These are phyloP conservation scores for Torulaspora quercuum DNA, from an alignment of 805 yeast genomes.

Conservation along the genomic window DNA sequence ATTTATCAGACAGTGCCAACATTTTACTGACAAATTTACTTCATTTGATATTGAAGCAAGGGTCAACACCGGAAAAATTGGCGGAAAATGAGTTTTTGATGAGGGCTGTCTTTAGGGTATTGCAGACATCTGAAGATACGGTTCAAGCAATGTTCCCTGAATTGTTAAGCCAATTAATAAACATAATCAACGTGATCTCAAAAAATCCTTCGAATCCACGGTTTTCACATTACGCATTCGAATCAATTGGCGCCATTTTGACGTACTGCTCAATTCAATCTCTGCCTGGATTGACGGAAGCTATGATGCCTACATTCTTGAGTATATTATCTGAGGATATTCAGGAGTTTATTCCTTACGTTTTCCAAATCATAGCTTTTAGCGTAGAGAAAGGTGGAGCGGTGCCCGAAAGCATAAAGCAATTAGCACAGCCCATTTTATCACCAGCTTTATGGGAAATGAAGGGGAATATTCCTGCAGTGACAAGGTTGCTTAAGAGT, in stretches of 20 bases:
- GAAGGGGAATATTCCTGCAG: slow-evolving; percentile 90
- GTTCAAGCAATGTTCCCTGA: slow-evolving; percentile 47
- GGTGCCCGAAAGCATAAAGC: slow-evolving; percentile 63
- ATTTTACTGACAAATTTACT: slow-evolving; percentile 65
- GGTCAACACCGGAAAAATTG: slow-evolving; percentile 76
- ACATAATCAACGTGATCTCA: slow-evolving; percentile 65
- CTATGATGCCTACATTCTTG: slow-evolving; percentile 65
- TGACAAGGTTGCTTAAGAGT: slow-evolving; percentile 72
- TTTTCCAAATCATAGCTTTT: slow-evolving; percentile 83
- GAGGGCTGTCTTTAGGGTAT: slow-evolving; percentile 81
- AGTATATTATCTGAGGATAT: slow-evolving; percentile 74
- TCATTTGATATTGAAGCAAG: slow-evolving; percentile 56
- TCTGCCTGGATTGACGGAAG: slow-evolving; percentile 34
- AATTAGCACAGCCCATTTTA: slow-evolving; percentile 72
- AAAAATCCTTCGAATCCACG: slow-evolving; percentile 94
- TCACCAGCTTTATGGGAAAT: slow-evolving; percentile 94
- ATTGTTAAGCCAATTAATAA: slow-evolving; percentile 58
- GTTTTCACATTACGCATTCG: slow-evolving; percentile 87
- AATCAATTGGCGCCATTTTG: slow-evolving; percentile 74
- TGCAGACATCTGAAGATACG: slow-evolving; percentile 67
- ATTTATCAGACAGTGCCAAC: slow-evolving; percentile 60
- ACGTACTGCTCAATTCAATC: slow-evolving; percentile 44
- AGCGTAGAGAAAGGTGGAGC: slow-evolving; percentile 54
- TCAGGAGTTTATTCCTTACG: slow-evolving; percentile 91
- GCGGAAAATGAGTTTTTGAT: slow-evolving; percentile 94